phyloP scores from a whole-genome alignment of 768 basidiomycete species.

The Suillus bovinus region DNA sequence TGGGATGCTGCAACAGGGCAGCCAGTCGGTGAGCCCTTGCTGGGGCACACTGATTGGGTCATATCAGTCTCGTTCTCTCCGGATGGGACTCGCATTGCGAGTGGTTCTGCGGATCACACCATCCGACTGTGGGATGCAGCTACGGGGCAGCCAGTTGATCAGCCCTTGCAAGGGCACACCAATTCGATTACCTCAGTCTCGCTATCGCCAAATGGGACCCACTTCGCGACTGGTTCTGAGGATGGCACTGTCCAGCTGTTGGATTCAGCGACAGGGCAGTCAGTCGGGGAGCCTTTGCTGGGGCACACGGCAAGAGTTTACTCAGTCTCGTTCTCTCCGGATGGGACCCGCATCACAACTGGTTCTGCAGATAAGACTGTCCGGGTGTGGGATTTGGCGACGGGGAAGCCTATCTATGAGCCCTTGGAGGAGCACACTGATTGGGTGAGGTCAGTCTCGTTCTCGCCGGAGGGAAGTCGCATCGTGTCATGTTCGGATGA shows the following conservation, averaged over 20 bases:
- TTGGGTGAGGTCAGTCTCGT: neutral
- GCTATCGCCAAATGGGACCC: neutral
- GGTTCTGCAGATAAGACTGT: neutral
- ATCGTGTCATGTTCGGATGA: no score
- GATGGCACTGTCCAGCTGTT: no score
- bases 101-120: neutral
- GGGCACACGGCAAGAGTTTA: no score
- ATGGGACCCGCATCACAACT: no score
- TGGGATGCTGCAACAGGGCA: no score
- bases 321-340: no score
- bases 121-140: no score
- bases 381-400: no score
- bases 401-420: no score
- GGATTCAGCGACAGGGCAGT: no score
- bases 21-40: no score
- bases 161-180: neutral
- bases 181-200: fast-evolving
- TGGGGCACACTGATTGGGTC: neutral
- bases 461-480: neutral
- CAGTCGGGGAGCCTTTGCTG: no score
- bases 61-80: neutral
- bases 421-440: neutral
- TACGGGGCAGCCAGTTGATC: neutral
- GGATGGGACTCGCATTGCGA: neutral
- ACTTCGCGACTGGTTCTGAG: fast-evolving